Conservation (phyloP, 768 basidiomycete genomes). For the Calvatia gigantea region DNA sequence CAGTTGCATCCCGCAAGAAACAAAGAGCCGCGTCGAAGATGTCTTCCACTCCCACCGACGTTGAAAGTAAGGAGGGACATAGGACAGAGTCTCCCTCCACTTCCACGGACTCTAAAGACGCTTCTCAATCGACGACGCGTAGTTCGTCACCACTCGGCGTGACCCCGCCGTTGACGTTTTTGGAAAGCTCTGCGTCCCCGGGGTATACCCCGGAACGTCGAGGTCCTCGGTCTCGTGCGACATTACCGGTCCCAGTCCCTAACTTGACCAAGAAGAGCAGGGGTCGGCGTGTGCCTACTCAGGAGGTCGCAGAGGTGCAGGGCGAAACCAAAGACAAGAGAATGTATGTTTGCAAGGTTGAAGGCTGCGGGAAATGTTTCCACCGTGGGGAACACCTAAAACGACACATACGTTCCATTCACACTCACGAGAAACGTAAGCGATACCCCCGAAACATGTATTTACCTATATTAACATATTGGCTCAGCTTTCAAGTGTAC, state of each 20-base stretch:
- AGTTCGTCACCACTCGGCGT: constrained; percentile 7
- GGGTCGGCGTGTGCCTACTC: constrained; percentile 71
- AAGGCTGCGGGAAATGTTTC: constrained; percentile 72
- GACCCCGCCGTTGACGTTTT: constrained; percentile 15
- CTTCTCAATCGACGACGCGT: constrained; percentile 8
- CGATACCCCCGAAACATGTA: constrained; percentile 10
- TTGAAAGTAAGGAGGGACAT: background rate
- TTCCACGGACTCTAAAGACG: constrained; percentile 2
- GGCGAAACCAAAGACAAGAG: constrained; percentile 27
- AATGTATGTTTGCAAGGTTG: constrained; percentile 60
- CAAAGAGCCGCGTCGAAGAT: constrained; percentile 2
- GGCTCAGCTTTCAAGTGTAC: constrained; percentile 68
- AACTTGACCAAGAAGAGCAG: constrained; percentile 80
- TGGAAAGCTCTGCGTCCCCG: constrained; percentile 14
- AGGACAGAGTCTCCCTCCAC: constrained; percentile 10
- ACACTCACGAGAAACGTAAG: constrained; percentile 77
- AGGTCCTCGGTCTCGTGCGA: constrained; percentile 47
- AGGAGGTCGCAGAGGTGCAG: constrained; percentile 20
- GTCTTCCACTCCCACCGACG: constrained; percentile 7
- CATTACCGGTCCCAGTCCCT: constrained; percentile 67
- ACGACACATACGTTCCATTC: constrained; percentile 70
- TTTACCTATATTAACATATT: constrained; percentile 14
- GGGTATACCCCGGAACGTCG: constrained; percentile 30
- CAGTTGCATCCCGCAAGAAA: constrained; percentile 7
- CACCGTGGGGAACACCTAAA: constrained; percentile 74